Conservation (phyloP, 2,329 filamentous ascomycete species). For the Venturia asperata region DNA sequence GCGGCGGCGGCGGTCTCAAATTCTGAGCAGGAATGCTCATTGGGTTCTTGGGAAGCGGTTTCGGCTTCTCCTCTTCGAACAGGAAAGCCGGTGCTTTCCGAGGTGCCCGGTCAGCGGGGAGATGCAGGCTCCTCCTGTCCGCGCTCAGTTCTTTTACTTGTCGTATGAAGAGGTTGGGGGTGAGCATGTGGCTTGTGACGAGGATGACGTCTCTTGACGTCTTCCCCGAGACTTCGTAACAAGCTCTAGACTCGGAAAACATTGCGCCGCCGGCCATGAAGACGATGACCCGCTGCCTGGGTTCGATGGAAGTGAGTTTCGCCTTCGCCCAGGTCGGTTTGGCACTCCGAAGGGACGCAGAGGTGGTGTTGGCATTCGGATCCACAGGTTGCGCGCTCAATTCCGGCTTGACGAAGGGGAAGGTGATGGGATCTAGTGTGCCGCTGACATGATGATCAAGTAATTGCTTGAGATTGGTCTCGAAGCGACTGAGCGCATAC, state of each 20-base stretch:
- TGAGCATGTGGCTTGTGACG: conserved; percentile 86
- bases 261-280: conserved; percentile 96
- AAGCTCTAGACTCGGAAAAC: conserved; percentile 79
- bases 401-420: conserved; percentile 47
- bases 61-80: conserved; percentile 62
- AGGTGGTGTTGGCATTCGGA: conserved; percentile 42
- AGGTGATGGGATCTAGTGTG: conserved; percentile 38
- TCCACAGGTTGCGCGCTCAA: conserved; percentile 54
- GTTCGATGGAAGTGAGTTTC: conserved; percentile 66
- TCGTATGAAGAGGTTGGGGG: conserved; percentile 71
- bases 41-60: conserved; percentile 13
- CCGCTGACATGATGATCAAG: conserved; percentile 58
- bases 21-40: not conserved
- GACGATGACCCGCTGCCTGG: conserved; percentile 81
- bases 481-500: conserved; percentile 78
- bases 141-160: conserved; percentile 74
- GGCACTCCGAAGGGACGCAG: conserved; percentile 73
- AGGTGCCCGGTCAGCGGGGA: conserved; percentile 73
- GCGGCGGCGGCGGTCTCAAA: not conserved
- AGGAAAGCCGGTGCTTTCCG: conserved; percentile 79
- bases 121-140: conserved; percentile 66
- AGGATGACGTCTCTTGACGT: conserved; percentile 79
- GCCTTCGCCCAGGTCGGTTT: conserved; percentile 94
- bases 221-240: conserved; percentile 74
- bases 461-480: conserved; percentile 73